Evolutionary conservation across 169 alveolate species (phyloP), one percentile per base, ranked within the genome.

Genomic region (Eimeria sp.): DNA sequence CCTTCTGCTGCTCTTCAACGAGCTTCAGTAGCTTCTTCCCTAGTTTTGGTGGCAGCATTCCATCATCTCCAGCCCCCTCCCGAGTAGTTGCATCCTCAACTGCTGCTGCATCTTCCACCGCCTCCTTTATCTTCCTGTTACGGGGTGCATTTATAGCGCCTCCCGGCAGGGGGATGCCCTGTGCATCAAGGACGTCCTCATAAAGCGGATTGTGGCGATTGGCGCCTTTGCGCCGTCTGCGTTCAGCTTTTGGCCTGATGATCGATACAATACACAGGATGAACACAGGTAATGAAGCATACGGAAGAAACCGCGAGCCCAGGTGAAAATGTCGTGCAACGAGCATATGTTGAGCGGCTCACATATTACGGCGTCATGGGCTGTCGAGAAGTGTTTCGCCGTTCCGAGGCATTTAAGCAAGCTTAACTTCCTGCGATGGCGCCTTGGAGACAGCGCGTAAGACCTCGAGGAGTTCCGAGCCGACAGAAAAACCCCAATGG

Each of bases 1-100:
- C 92, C 27, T 57, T 58, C 47, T 78, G 95, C 95, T 92, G 95
- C 40, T 80, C 92, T 20, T 92, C 95, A 9, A 92, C 95, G 27
- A 92, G 92, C 47, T 83, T 83, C 61, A 92, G 95, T 43, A 92
- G 73, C 40, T 76, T 92, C 95, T 76, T 76, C 47, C 95, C 88
- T 14, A 92, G 92, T 67, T 57, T 40, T 45, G 75, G 43, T 3
- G 95, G 95, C 61, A 92, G 84, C 65, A 92, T 27, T 4, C 49
- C 84, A 27, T 92, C 92, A 18, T 65, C 92, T 11, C 45, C 90
- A 3, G 22, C 86, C n/a, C 61, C 95, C 22, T 70, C 75, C 22
- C 63, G 80, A 11, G 51, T 40, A 5, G 54, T 63, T 13, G 67
- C 82, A 34, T 87, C 94, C 25, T 89, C 95, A 7, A 82, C 90